Conservation (phyloP, 129 eudicot genomes). For the Mikania micrantha region DNA sequence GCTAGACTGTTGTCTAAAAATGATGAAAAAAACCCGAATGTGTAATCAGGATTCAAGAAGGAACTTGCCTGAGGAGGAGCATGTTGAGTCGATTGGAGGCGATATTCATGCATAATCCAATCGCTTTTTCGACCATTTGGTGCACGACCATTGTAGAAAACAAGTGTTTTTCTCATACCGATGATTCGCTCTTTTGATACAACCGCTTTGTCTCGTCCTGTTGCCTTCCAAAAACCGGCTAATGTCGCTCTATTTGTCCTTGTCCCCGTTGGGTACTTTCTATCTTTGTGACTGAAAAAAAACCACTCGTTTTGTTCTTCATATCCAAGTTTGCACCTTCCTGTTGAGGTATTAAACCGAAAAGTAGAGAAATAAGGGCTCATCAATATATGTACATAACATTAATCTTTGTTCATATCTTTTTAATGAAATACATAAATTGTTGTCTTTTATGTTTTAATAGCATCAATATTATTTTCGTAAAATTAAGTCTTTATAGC, state of each 20-base stretch:
- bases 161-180: conserved; percentile 92
- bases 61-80: conserved; percentile 67
- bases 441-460: too few species aligned
- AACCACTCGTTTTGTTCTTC: conserved; percentile 88
- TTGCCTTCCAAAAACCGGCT: conserved; percentile 96
- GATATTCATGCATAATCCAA: conserved; percentile 93
- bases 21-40: too few species aligned
- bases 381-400: too few species aligned
- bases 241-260: conserved; percentile 79
- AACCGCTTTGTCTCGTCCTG: conserved; percentile 82
- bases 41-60: neutral
- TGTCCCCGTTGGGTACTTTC: conserved; percentile 81
- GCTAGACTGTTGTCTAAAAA: too few species aligned
- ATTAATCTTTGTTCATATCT: too few species aligned
- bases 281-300: conserved; percentile 88
- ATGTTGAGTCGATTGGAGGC: conserved; percentile 63
- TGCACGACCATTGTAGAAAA: conserved; percentile 83
- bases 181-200: conserved; percentile 57
- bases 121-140: conserved; percentile 75
- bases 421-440: too few species aligned
- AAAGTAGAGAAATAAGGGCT: neutral
- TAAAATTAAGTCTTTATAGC: too few species aligned
- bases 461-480: too few species aligned
- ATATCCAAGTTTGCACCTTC: conserved; percentile 66
- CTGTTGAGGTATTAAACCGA: conserved; percentile 25